Evolutionary conservation across 129 eudicot genomes (phyloP), one percentile per base, ranked within the genome.

Genomic region (Escallonia herrerae): DNA sequence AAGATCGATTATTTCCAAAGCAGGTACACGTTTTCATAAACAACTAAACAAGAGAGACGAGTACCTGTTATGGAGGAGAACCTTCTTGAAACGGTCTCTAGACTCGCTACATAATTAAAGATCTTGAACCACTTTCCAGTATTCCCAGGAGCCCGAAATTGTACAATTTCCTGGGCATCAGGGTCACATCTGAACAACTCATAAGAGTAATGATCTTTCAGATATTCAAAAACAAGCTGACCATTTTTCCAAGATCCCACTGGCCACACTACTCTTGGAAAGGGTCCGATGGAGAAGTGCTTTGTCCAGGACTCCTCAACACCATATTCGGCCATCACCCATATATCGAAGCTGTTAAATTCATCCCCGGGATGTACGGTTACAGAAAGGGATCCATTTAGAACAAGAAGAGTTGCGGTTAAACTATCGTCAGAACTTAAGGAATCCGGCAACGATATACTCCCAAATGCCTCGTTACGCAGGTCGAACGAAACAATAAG

Each of bases 201-300:
- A 8, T 49, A 7, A 3, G 54, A 49, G 0, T 33, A 49, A 3
- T 33, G 58, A 0, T 6, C 5, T 53, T 53, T 53, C 54, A 3
- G 58, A 6, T 12, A 14, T n/a, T n/a, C 22, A 53, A 53, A 53
- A 14, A 53, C 14, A 53, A 53, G 15, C 58, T 53, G 15, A 7
- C 58, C 58, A n/a, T 53, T n/a, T 53, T 14, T 53, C 58, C 58
- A 53, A n/a, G 58, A 53, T 53, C 58, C 33, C 22, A 11, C 22
- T 53, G 58, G 33, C 33, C 5, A 15, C 13, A 53, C 58, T 11
- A 11, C 14, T 6, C 58, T 4, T 33, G 22, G 14, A 53, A 53
- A 53, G 3, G 58, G 58, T 4, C 58, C 22, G 14, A 53, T 3
- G 22, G 15, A 11, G 14, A 2, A 53, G 33, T 11, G 22, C n/a